phyloP scores from a whole-genome alignment of 2,329 filamentous ascomycete genomes.

The Xylaria sp. region DNA sequence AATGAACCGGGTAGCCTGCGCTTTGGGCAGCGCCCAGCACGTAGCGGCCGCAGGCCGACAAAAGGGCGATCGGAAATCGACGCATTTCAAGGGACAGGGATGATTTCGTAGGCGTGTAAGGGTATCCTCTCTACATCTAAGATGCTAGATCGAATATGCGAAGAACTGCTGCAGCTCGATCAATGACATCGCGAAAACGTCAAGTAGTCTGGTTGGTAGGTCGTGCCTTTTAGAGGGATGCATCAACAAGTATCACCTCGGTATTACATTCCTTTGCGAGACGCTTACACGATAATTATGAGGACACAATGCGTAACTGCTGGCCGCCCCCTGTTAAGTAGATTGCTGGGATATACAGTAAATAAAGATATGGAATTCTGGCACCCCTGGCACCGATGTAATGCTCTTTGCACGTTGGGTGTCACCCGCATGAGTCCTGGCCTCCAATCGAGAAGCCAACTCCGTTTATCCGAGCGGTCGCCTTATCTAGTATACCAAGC shows the following conservation, averaged over 20 bases:
- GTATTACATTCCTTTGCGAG: neutral
- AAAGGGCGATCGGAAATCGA: neutral
- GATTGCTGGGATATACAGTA: no score
- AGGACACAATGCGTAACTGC: no score
- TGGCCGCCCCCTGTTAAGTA: no score
- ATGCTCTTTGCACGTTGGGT: no score
- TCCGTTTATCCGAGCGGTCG: no score
- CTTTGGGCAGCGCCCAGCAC: neutral
- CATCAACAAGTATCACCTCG: neutral
- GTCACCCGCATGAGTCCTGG: no score
- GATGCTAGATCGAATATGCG: neutral
- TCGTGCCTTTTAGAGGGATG: neutral
- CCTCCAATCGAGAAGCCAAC: no score
- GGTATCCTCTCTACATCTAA: neutral
- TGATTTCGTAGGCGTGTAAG: neutral
- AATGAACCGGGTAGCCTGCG: no score
- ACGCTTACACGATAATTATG: neutral
- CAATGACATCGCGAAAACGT: neutral
- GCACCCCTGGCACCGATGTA: no score
- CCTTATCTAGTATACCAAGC: no score
- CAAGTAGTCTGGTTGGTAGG: neutral
- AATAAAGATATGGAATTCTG: no score
- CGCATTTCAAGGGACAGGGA: neutral
- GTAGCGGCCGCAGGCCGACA: conserved; percentile 32
- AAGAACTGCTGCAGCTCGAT: neutral